Conservation (phyloP, 768 basidiomycete species). For the Porphyrellus cyaneotinctus region DNA sequence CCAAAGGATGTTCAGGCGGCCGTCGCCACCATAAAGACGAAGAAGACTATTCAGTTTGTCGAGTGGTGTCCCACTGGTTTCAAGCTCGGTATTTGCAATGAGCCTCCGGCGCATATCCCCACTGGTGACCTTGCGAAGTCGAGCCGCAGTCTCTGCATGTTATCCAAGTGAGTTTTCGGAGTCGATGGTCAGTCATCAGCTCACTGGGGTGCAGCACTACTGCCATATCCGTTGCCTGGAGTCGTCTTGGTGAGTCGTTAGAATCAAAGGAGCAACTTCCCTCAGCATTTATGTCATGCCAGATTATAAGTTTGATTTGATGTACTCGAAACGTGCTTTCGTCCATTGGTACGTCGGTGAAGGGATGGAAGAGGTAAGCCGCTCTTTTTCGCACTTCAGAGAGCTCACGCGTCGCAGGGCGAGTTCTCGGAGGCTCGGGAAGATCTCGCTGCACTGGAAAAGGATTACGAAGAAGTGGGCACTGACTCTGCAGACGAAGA, state of each 20-base stretch:
- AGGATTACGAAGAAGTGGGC: constrained; percentile 89
- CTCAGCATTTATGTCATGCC: constrained; percentile 5
- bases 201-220: constrained; percentile 56
- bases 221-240: constrained; percentile 93
- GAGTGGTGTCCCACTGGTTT: constrained; percentile 99
- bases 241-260: constrained; percentile 57
- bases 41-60: constrained; percentile 96
- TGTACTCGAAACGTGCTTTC: constrained; percentile 94
- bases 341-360: constrained; percentile 97
- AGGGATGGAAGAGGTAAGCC: constrained; percentile 90
- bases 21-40: constrained; percentile 92
- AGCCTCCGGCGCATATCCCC: constrained; percentile 87
- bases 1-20: constrained; percentile 95
- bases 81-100: constrained; percentile 98
- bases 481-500: constrained; percentile 75
- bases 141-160: constrained; percentile 93
- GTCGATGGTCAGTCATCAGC: not conserved
- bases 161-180: constrained; percentile 64
- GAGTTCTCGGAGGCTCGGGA: constrained; percentile 99
- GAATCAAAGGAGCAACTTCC: not conserved
- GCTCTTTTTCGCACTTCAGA: constrained; percentile 1
- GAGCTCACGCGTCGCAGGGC: constrained; percentile 45
- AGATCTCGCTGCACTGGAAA: constrained; percentile 95
- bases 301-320: constrained; percentile 98
- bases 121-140: constrained; percentile 94